Evolutionary conservation across 352 stramenopile species (phyloP), one percentile per base, ranked within the genome.

Genomic region (Blastocystis hominis): DNA sequence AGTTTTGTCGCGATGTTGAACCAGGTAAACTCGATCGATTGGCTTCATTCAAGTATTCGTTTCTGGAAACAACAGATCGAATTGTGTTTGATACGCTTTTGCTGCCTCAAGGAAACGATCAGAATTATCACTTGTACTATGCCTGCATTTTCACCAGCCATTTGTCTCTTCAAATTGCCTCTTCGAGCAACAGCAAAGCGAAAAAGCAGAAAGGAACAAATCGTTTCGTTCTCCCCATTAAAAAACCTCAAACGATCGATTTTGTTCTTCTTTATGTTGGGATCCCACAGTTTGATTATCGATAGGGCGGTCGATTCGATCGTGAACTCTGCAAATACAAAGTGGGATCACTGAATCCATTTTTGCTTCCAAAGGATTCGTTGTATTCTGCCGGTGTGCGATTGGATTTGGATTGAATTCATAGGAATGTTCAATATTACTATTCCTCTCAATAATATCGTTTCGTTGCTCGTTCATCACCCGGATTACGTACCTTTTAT

Each of bases 101-200:
- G 9, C 66, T 76, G 3, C 66, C 66, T 15, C 66, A 76, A 30
- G 66, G 66, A 5, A 36, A 42, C 46, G 66, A 76, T 20, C 66
- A 76, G 66, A 76, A 76, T 30, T 76, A 76, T 30, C 6, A 55
- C 46, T 55, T 76, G 24, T 76, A 76, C 66, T 76, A 55, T 30
- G 66, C 66, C 3, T 76, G 24, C 4, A 24, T 76, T 10, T 42
- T 38, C 46, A 53, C 66, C 17, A 47, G 15, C 24, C 24, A 38
- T 17, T 10, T 5, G 9, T 42, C 53, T 7, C 66, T 42, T 0
- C 40, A 2, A 3, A 5, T 76, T 9, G 66, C 55, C 15, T 76
- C 66, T 3, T 46, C 66, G 3, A 13, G 24, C 36, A 76, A 76
- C 40, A 36, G 38, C 3, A 20, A 20, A 15, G 66, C 66, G 40